Conservation (phyloP, 202 grass and related monocot genomes). For the Musa balbisiana region DNA sequence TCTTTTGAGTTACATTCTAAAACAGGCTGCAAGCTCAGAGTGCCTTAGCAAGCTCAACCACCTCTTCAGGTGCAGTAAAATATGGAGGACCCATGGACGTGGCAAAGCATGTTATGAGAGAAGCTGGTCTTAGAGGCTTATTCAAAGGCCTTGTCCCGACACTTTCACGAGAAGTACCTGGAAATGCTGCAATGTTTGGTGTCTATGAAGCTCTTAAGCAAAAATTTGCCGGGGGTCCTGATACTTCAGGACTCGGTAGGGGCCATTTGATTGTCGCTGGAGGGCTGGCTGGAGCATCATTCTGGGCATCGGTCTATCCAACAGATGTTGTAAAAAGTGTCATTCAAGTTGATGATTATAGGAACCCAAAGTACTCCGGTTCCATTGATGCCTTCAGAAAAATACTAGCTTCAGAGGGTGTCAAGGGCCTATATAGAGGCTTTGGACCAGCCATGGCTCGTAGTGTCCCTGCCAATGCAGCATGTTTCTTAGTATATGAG, state of each 20-base stretch:
- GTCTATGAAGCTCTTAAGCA: neutral
- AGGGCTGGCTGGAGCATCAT: neutral
- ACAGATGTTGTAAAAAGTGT: conserved; percentile 1
- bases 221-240: neutral
- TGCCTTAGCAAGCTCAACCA: neutral
- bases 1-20: neutral
- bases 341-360: neutral
- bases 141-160: neutral
- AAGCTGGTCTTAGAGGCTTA: neutral
- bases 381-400: neutral
- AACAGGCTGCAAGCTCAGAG: conserved; percentile 2
- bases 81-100: neutral
- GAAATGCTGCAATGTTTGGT: neutral
- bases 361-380: neutral
- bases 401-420: neutral
- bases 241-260: neutral
- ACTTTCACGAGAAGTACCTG: neutral
- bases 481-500: neutral
- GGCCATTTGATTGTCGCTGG: neutral
- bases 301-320: neutral
- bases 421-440: conserved; percentile 1
- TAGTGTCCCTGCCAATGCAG: neutral
- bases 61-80: neutral
- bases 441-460: conserved; percentile 2
- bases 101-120: neutral